Conservation (phyloP, 2,329 filamentous ascomycete species). For the Apiospora sp. region DNA sequence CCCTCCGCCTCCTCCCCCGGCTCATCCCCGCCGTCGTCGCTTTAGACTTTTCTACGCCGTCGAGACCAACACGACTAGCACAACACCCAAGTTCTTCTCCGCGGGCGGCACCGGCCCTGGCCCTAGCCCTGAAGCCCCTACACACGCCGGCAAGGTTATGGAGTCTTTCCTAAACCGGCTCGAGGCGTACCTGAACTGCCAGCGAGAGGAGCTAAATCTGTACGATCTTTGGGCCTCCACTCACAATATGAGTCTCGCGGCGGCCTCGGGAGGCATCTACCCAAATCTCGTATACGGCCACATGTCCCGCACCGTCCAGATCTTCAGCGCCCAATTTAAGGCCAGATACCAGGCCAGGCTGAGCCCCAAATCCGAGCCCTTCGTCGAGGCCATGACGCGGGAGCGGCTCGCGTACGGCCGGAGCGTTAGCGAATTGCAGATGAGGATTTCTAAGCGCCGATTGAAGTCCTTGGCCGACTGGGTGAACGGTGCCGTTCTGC, state of each 20-base stretch:
- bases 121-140: neutral
- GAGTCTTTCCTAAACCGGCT: slow-evolving; percentile 29
- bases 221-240: slow-evolving; percentile 29
- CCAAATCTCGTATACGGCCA: slow-evolving; percentile 29
- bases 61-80: slow-evolving; percentile 15
- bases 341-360: slow-evolving; percentile 25
- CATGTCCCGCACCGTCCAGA: slow-evolving; percentile 26
- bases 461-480: slow-evolving; percentile 28
- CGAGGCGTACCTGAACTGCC: slow-evolving; percentile 26
- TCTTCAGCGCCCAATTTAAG: slow-evolving; percentile 27
- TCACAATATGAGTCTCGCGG: slow-evolving; percentile 23
- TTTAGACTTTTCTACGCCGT: slow-evolving; percentile 32
- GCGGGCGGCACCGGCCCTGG: neutral
- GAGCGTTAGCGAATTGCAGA: slow-evolving; percentile 17
- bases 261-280: slow-evolving; percentile 31
- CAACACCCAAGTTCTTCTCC: slow-evolving; percentile 30
- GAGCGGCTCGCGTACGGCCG: slow-evolving; percentile 30
- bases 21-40: neutral
- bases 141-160: slow-evolving; percentile 24
- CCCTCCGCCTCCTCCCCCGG: too few species aligned
- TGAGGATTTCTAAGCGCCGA: slow-evolving; percentile 12
- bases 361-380: slow-evolving; percentile 22
- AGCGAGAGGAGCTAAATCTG: slow-evolving; percentile 30
- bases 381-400: slow-evolving; percentile 30
- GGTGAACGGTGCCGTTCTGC: slow-evolving; percentile 30